Evolutionary conservation across 139 green algal species (phyloP).

Genomic region (Auxenochlorella pyrenoidosa): DNA sequence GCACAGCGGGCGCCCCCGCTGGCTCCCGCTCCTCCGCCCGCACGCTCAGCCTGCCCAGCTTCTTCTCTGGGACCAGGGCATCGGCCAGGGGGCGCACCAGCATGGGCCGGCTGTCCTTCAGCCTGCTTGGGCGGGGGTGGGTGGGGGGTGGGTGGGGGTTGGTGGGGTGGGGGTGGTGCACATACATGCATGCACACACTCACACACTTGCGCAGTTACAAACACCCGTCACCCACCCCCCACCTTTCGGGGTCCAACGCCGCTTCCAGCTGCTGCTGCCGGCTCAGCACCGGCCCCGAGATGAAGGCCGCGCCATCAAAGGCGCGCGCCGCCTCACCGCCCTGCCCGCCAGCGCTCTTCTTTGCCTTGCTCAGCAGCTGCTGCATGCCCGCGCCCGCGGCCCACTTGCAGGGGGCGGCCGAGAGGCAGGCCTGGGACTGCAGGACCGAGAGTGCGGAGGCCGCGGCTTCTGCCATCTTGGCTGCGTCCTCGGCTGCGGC

Average conservation of each 20-base stretch:
- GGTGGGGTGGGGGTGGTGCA: no score
- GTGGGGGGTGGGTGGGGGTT: no score
- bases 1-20: neutral
- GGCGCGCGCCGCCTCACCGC: neutral
- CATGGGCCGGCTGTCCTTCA: conserved; percentile 8
- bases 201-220: no score
- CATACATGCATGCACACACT: no score
- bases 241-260: neutral
- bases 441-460: conserved; percentile 10
- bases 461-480: neutral
- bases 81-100: neutral
- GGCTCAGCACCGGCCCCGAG: neutral
- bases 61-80: neutral
- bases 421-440: conserved; percentile 20
- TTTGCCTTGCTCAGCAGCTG: conserved; percentile 19
- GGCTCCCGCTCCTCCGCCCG: neutral
- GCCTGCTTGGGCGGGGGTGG: no score
- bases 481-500: neutral
- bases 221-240: neutral
- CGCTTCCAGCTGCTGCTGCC: conserved; percentile 11
- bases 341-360: neutral
- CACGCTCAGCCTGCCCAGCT: neutral
- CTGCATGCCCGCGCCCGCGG: conserved; percentile 23
- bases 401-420: conserved; percentile 16
- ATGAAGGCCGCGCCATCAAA: neutral